Evolutionary conservation across 2,329 filamentous ascomycete genomes (phyloP).

Genomic region (Fusarium guadeloupense): DNA sequence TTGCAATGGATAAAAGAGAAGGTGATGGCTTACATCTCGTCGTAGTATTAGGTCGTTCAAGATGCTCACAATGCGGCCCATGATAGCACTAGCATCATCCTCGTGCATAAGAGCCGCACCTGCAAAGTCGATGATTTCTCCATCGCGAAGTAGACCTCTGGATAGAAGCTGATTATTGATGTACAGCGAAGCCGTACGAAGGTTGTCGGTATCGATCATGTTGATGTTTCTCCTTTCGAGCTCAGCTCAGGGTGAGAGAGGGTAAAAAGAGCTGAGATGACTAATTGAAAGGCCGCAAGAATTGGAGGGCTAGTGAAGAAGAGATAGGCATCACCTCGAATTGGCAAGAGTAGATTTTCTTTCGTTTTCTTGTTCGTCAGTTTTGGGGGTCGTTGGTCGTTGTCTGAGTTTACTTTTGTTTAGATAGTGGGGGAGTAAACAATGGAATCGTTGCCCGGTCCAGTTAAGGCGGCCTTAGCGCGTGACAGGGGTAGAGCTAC

Average conservation of each 20-base stretch:
- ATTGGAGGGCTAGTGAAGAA: conserved; percentile 15
- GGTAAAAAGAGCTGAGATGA: background rate
- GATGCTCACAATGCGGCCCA: conserved; percentile 89
- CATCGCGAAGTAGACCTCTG: conserved; percentile 71
- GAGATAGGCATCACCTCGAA: conserved; percentile 36
- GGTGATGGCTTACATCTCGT: conserved; percentile 73
- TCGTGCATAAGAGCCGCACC: conserved; percentile 68
- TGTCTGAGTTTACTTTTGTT: conserved; percentile 35
- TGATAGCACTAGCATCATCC: conserved; percentile 67
- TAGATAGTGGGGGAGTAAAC: conserved; percentile 52
- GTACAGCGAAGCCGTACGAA: conserved; percentile 74
- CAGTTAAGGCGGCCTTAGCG: background rate
- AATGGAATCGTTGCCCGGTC: conserved; percentile 35
- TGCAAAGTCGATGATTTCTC: conserved; percentile 84
- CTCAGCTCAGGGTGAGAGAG: background rate
- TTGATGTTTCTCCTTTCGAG: background rate
- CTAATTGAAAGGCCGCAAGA: background rate
- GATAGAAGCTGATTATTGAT: conserved; percentile 78
- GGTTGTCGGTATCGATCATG: conserved; percentile 69
- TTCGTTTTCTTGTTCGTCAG: conserved; percentile 12
- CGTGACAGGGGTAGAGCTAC: background rate
- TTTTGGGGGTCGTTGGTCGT: background rate
- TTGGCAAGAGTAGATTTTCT: conserved; percentile 14
- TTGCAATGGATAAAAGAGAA: background rate
- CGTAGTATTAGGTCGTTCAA: conserved; percentile 92